Evolutionary conservation across 805 yeast genomes (phyloP).

Genomic region (Saturnispora gosingensis): DNA sequence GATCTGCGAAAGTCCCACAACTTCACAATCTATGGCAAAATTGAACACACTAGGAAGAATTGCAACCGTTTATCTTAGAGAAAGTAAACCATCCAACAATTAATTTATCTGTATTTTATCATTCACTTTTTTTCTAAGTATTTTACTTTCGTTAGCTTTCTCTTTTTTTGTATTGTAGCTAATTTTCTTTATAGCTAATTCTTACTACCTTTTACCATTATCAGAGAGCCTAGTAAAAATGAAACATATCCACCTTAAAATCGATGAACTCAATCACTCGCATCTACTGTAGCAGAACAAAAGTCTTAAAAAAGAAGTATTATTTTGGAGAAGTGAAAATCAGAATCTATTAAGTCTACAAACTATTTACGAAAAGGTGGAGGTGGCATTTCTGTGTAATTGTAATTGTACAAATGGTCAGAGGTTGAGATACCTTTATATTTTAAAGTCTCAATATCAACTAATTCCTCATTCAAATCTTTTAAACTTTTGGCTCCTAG

Average conservation of each 20-base stretch:
- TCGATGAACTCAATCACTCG: too few relatives aligned
- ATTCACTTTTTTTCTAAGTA: neutral
- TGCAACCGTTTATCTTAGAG: constrained; percentile 6
- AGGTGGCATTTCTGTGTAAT: constrained; percentile 24
- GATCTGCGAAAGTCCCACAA: neutral
- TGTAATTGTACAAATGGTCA: constrained; percentile 48
- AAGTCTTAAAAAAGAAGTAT: too few relatives aligned
- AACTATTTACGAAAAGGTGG: constrained; percentile 12
- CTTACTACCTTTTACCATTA: too few relatives aligned
- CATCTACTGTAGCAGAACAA: too few relatives aligned
- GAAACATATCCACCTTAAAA: too few relatives aligned
- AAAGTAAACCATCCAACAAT: neutral
- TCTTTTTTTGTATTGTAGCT: neutral
- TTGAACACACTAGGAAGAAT: constrained; percentile 5
- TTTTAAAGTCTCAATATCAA: constrained; percentile 28
- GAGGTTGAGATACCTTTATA: constrained; percentile 53
- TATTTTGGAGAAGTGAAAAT: neutral
- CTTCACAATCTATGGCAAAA: neutral
- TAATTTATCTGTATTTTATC: neutral
- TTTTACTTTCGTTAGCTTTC: neutral
- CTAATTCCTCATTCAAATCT: constrained; percentile 31
- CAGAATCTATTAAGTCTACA: neutral
- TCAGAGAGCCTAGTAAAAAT: too few relatives aligned
- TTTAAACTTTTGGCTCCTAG: constrained; percentile 47
- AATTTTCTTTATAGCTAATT: neutral